phyloP scores from a whole-genome alignment of 2,329 filamentous ascomycete genomes.

The Chaetomium sp. region DNA sequence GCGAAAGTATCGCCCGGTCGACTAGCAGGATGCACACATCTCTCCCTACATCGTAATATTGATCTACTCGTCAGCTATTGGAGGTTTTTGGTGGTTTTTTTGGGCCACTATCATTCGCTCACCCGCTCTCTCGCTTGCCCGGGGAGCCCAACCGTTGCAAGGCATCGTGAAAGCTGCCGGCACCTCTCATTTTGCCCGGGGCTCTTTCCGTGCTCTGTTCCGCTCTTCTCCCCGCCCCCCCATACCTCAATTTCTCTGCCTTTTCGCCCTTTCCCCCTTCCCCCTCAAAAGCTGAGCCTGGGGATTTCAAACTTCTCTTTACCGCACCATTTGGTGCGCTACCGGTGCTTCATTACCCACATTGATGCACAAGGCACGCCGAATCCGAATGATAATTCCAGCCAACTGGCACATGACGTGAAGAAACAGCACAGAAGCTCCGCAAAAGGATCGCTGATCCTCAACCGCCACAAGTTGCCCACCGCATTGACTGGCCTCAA shows the following conservation, averaged over 20 bases:
- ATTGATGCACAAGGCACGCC: slow-evolving; percentile 1
- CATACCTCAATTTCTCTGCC: slow-evolving; percentile 5
- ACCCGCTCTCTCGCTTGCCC: slow-evolving; percentile 6
- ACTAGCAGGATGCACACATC: not conserved
- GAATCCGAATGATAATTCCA: not conserved
- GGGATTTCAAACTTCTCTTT: not conserved
- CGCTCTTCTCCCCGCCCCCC: not conserved
- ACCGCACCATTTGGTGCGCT: slow-evolving; percentile 1
- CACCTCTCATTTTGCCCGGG: slow-evolving; percentile 19
- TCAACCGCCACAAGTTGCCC: not conserved
- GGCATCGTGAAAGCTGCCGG: slow-evolving; percentile 23
- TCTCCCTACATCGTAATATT: not conserved
- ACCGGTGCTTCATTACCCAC: not conserved
- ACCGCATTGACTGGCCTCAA: slow-evolving; percentile 10
- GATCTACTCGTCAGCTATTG: not conserved
- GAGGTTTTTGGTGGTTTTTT: not conserved
- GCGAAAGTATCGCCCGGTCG: not conserved
- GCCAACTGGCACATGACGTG: slow-evolving; percentile 18
- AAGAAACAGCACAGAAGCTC: slow-evolving; percentile 8
- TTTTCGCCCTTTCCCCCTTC: not conserved
- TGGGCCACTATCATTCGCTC: not conserved
- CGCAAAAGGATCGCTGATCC: slow-evolving; percentile 20
- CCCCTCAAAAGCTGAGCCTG: not conserved
- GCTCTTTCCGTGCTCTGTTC: slow-evolving; percentile 9
- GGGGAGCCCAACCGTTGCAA: slow-evolving; percentile 14